Base-by-base conservation (phyloP, 495 filamentous ascomycete genomes). In the Penicillium maclennaniae region DNA sequence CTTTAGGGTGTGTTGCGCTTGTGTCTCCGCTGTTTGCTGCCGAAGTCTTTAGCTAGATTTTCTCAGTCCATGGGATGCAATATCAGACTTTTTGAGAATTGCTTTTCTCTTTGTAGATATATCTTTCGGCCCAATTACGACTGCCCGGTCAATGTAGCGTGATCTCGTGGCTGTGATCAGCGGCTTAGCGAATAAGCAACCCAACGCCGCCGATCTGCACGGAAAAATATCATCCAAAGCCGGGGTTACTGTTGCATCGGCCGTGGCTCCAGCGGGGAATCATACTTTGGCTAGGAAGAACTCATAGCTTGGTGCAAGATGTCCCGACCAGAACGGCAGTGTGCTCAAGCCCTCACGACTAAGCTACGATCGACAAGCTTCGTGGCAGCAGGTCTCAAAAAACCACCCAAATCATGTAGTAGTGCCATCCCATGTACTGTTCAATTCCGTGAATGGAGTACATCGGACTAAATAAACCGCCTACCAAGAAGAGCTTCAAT, bases 31-130 rank as follows among this genome's bases (percentile, higher is more conserved):
- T n/a, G 17, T 23, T 51, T 54, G 54, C 58, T 61, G 21, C 47
- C 43, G 20, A 56, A 61, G 42, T 54, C 58, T 60, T 60, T 61
- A 50, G 47, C 54, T 61, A 61, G 58, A 49, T 54, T 51, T 54
- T 41, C 44, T 45, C 42, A 39, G 27, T 27, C 45, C 38, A 25
- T 4, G 46, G 45, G 45, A 20, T 43, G 43, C 21, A 42, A 49
- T 53, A 49, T 47, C 53, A 48, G 51, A 49, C 47, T 43, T 37
- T 60, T 53, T 60, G 38, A 42, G 50, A 48, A 55, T 38, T 52
- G n/a, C 26, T 43, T 40, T 28, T 9, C n/a, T 20, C 16, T 9
- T 7, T 27, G 39, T 49, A 45, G 16, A 43, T 23, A 14, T 12
- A 12, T 12, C 31, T 1, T 4, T 23, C 12, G 27, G 27, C 9